Evolutionary conservation across 2,329 filamentous ascomycete genomes (phyloP), one percentile per base, ranked within the genome.

Genomic region (Rosellinia necatrix): DNA sequence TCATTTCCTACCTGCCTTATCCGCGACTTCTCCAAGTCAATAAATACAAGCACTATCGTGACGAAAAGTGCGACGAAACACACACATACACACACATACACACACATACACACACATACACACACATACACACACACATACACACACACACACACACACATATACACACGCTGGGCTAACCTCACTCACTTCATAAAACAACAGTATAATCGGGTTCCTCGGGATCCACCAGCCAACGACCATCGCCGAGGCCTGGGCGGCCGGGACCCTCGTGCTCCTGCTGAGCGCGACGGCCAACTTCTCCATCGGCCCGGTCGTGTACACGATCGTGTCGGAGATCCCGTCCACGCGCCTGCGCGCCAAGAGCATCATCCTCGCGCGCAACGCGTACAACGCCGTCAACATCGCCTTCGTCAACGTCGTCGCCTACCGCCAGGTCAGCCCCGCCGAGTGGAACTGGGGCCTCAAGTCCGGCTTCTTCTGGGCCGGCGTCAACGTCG

Each of bases 291-390:
- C 72, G 3, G 79, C 79, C 62, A 76, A 76, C 65, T 70, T 75
- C 56, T 78, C 75, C 2, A 70, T 80, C 25, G 78, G 77, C 0
- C 77, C 77, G 1, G 72, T 78, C 10, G 72, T 75, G 8, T 81
- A 78, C 63, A 72, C 74, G 6, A 72, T 80, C 64, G 81, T 78
- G 2, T 72, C 77, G 3, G 78, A 81, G 58, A 72, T 75, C 9
- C 76, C 76, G 0, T 78, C 77, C 0, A 74, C 74, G 3, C 74
- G 77, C 8, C 71, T 80, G 10, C 72, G 75, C 27, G 70, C 73
- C 27, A 78, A 78, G 66, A 78, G 77, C 15, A 74, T 79, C 15
- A 75, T 77, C 13, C 67, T 80, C 19, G 72, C 75, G 2, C 70
- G 76, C 8, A 75, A 74, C 56, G 67, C 70, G 8, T 79, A 78